Evolutionary conservation across 495 filamentous ascomycete genomes (phyloP).

Genomic region (Aspergillus conjunctus): DNA sequence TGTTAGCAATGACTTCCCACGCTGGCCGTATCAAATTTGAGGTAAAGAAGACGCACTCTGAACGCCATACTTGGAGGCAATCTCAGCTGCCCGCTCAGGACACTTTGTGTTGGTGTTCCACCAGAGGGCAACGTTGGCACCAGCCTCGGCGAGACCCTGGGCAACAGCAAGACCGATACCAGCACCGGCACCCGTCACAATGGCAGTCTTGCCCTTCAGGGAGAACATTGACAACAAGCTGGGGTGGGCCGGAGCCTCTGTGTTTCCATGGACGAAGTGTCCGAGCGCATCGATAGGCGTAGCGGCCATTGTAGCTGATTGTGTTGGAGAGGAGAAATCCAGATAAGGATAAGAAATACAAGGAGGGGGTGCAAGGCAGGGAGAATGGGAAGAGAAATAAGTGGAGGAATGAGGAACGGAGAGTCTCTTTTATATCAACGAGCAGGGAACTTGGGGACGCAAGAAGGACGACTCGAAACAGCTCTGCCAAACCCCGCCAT

Average conservation of each 20-base stretch:
- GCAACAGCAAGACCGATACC: constrained; percentile 81
- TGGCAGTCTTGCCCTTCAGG: constrained; percentile 79
- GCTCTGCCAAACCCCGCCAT: constrained; percentile 7
- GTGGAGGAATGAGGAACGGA: neutral
- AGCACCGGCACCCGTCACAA: constrained; percentile 78
- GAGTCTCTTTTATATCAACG: constrained; percentile 6
- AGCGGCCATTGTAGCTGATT: constrained; percentile 34
- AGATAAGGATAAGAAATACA: constrained; percentile 11
- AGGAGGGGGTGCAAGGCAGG: neutral
- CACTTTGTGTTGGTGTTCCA: constrained; percentile 79
- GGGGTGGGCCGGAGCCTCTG: constrained; percentile 57
- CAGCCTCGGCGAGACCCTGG: constrained; percentile 77
- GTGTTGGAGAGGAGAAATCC: neutral
- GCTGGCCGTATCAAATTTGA: neutral
- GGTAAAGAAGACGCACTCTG: constrained; percentile 54
- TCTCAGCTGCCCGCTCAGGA: constrained; percentile 66
- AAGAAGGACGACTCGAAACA: neutral
- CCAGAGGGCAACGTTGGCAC: constrained; percentile 86
- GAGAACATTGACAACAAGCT: constrained; percentile 80
- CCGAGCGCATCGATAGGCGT: constrained; percentile 44
- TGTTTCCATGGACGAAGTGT: constrained; percentile 63
- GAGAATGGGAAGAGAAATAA: neutral
- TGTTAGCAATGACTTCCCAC: neutral
- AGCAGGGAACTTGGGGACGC: neutral
- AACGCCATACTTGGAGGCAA: constrained; percentile 76